Conservation (phyloP, 2,329 filamentous ascomycete genomes). For the Fusarium oligoseptatum region DNA sequence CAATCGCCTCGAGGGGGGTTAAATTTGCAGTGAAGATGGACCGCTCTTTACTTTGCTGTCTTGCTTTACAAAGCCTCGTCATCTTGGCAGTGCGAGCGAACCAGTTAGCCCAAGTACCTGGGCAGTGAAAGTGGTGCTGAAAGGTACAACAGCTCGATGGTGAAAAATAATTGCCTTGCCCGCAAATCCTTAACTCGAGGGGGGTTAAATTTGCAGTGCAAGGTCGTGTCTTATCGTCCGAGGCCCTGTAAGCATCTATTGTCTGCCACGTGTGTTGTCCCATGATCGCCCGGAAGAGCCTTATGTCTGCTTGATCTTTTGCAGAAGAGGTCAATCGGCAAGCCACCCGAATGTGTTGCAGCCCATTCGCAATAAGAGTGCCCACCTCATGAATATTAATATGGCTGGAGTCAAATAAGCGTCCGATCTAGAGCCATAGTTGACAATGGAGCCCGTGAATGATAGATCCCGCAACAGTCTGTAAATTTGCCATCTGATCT, state of each 20-base stretch:
- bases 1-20: background rate
- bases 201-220: too few species aligned
- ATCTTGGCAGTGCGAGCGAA: background rate
- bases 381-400: background rate
- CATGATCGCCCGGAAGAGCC: too few species aligned
- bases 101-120: background rate
- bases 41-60: too few species aligned
- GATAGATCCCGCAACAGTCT: background rate
- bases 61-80: too few species aligned
- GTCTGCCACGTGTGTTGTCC: too few species aligned
- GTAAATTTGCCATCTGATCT: background rate
- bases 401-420: background rate
- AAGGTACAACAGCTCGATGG: background rate
- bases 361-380: too few species aligned
- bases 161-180: background rate
- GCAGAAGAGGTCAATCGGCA: too few species aligned
- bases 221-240: too few species aligned
- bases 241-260: too few species aligned
- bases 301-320: too few species aligned
- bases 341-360: too few species aligned
- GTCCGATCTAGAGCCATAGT: background rate
- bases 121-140: background rate
- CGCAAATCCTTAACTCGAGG: too few species aligned
- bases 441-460: background rate
- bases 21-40: background rate